Percentiles rank a stretch among this genome's conserved stretches.
Evolutionary conservation across 202 grass and related monocot genomes (phyloP).

Genomic region (Tripidium arundinaceum): DNA sequence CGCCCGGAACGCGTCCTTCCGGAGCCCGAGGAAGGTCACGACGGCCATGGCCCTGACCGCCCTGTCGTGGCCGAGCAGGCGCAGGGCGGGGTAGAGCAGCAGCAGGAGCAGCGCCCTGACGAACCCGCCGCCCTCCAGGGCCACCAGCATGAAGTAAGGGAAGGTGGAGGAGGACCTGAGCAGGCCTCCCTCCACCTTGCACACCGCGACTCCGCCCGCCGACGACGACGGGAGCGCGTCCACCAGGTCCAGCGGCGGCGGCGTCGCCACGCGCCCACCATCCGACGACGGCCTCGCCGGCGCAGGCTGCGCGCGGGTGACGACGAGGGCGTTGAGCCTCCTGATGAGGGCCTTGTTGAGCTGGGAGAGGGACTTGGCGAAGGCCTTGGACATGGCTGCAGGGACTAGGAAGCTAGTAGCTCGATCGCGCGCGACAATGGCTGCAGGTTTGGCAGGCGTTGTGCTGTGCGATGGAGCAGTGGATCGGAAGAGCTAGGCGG

Average conservation of each 20-base stretch:
- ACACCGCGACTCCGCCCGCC: neutral
- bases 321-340: constrained; percentile 30
- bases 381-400: constrained; percentile 46
- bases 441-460: neutral
- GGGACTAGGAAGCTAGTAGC: neutral
- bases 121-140: constrained; percentile 66
- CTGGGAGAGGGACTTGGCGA: constrained; percentile 40
- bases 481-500: neutral
- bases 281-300: neutral
- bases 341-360: constrained; percentile 48
- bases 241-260: too few relatives aligned
- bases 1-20: constrained; percentile 45
- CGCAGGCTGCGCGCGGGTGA: constrained; percentile 12
- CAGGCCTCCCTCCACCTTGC: constrained; percentile 62
- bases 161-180: constrained; percentile 58
- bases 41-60: constrained; percentile 48
- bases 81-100: constrained; percentile 55
- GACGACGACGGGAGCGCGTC: constrained; percentile 18
- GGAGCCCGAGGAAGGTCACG: constrained; percentile 53
- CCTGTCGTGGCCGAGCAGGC: constrained; percentile 32
- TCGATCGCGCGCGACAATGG: neutral
- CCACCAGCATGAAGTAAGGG: constrained; percentile 93
- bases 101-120: constrained; percentile 60
- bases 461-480: neutral
- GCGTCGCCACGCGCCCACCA: too few relatives aligned